Base-by-base conservation (phyloP, 2,329 filamentous ascomycete species). In the Aspergillus udagawae region DNA sequence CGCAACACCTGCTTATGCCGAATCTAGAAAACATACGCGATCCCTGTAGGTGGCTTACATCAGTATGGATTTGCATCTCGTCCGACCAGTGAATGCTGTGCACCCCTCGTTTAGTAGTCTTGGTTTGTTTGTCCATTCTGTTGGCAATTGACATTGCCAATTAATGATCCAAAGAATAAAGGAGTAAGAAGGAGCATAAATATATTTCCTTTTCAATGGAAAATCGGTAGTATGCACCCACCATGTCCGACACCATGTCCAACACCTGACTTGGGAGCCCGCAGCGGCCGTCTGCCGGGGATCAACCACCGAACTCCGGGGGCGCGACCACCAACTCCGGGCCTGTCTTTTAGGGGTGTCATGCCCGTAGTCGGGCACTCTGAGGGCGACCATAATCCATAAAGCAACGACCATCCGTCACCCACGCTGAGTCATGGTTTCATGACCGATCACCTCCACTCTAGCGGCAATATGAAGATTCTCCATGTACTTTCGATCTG, bases 301-400 rank as follows among this genome's bases (percentile, higher is more conserved):
- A 45, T 21, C 38, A 17, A 47, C 51, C 25, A 48, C 42, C 17
- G n/a, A 53, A n/a, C 51, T 53, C 51, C 41, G 27, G 51, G 51
- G 51, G 2, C 29, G 47, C 4, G 17, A 47, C 20, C 41, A 41
- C 51, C 41, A 53, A 45, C 51, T 32, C 51, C 51, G 20, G 51
- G 51, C n/a, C 25, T n/a, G 14, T 5, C 4, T 2, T 47, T 53
- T 53, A 48, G 51, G 51, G 38, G 23, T 2, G 14, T 3, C 8
- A 14, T 8, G 6, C 51, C 50, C 50, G 20, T 10, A 44, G 50
- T 14, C 9, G 10, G 14, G 32, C 35, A 12, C 4, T 20, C 17
- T 35, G 27, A 52, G 50, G 50, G 21, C 17, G 1, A 14, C 29
- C 12, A 5, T 4, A 14, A 3, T 32, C 42, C 42, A 45, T 14